Conservation (phyloP, 495 filamentous ascomycete genomes). For the Evansstolkia leycettana region DNA sequence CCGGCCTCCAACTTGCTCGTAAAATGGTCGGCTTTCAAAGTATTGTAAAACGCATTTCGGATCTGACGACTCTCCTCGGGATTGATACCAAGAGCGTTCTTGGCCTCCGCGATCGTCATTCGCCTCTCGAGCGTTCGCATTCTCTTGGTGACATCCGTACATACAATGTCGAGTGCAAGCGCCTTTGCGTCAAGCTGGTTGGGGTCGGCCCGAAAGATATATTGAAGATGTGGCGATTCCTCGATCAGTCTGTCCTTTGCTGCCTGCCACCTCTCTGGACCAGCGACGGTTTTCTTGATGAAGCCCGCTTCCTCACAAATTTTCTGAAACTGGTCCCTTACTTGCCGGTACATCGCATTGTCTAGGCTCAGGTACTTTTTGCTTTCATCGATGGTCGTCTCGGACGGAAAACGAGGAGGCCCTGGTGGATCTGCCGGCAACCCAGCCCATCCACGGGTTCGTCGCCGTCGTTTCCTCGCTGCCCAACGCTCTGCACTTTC, state of each 20-base stretch:
- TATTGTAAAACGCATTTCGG: constrained; percentile 52
- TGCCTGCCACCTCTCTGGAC: constrained; percentile 59
- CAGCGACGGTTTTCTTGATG: constrained; percentile 62
- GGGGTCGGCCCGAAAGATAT: constrained; percentile 45
- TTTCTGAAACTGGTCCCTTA: constrained; percentile 53
- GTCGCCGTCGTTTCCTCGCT: constrained; percentile 56
- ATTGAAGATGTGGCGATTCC: constrained; percentile 51
- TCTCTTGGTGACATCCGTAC: constrained; percentile 70
- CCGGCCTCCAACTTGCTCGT: constrained; percentile 64
- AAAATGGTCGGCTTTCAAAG: constrained; percentile 55
- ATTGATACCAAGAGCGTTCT: constrained; percentile 58
- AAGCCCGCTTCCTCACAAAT: constrained; percentile 56
- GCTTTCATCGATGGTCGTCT: constrained; percentile 70
- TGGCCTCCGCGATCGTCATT: constrained; percentile 62
- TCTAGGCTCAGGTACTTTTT: constrained; percentile 57
- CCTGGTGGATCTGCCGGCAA: constrained; percentile 62
- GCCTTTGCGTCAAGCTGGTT: constrained; percentile 38
- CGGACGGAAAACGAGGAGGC: constrained; percentile 67
- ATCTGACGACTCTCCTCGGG: constrained; percentile 57
- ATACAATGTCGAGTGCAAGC: constrained; percentile 65
- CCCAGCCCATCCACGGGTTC: constrained; percentile 58
- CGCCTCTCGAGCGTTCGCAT: constrained; percentile 51
- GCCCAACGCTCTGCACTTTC: constrained; percentile 54
- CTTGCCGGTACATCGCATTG: constrained; percentile 44
- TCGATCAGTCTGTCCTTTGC: constrained; percentile 57